A percentile compares a stretch with the other conserved stretches of the same genome.
Conservation (phyloP, 2,329 filamentous ascomycete genomes). For the Neonectria faginata region DNA sequence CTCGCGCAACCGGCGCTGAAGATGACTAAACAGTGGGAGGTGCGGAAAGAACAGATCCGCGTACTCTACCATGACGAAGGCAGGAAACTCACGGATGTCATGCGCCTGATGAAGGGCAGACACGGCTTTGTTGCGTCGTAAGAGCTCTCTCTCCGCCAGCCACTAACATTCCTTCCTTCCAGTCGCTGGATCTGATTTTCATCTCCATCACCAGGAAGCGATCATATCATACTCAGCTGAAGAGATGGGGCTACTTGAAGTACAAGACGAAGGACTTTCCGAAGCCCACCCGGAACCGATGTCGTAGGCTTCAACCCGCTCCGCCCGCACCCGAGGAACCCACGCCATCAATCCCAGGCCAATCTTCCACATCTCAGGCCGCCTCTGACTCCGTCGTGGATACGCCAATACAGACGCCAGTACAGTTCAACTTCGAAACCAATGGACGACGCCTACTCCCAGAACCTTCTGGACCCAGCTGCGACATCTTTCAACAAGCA, state of each 20-base stretch:
- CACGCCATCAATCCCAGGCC: neutral
- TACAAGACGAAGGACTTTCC: neutral
- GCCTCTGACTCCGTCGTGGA: neutral
- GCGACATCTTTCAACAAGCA: no score
- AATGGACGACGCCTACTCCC: neutral
- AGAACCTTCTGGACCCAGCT: neutral
- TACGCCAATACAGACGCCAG: no score
- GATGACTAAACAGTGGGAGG: conserved; percentile 19
- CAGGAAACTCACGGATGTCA: conserved; percentile 11
- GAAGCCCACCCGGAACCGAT: neutral
- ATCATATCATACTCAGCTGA: conserved; percentile 5
- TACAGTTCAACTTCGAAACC: neutral
- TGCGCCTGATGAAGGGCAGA: conserved; percentile 13
- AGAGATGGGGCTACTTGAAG: conserved; percentile 14
- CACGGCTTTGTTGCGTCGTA: conserved; percentile 22
- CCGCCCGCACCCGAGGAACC: neutral
- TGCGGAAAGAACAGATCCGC: conserved; percentile 7
- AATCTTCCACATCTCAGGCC: neutral
- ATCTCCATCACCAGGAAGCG: neutral
- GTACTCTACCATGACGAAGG: conserved; percentile 10
- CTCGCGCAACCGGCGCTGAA: neutral
- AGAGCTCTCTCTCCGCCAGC: neutral
- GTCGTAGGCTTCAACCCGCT: neutral
- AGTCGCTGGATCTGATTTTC: neutral
- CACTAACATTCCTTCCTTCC: no score